phyloP scores from a whole-genome alignment of 768 basidiomycete genomes.

The Hortiboletus flavorubellus region DNA sequence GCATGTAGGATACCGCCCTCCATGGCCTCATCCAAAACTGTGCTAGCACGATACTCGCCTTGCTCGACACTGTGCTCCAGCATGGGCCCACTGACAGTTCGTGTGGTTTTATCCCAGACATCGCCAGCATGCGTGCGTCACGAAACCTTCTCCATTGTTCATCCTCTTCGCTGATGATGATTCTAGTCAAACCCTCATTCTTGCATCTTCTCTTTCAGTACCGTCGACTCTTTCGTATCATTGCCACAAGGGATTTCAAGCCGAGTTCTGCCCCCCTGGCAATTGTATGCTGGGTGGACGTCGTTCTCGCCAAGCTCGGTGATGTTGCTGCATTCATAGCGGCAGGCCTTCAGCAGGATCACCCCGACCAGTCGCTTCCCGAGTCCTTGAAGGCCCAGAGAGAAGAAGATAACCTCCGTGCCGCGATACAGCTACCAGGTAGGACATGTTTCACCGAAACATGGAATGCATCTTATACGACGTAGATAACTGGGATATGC shows the following conservation, averaged over 20 bases:
- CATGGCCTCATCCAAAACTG: slow-evolving; percentile 35
- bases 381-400: slow-evolving; percentile 38
- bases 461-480: slow-evolving; percentile 10
- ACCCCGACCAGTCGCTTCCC: slow-evolving; percentile 14
- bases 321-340: slow-evolving; percentile 34
- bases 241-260: slow-evolving; percentile 36
- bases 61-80: slow-evolving; percentile 27
- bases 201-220: slow-evolving; percentile 47
- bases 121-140: slow-evolving; percentile 23
- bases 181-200: slow-evolving; percentile 31
- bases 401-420: slow-evolving; percentile 51
- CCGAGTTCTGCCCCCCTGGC: slow-evolving; percentile 25
- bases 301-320: slow-evolving; percentile 52
- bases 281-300: slow-evolving; percentile 65
- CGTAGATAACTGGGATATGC: slow-evolving; percentile 52
- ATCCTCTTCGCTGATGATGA: not conserved
- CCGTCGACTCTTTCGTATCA: slow-evolving; percentile 45
- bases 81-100: slow-evolving; percentile 1
- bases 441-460: slow-evolving; percentile 3
- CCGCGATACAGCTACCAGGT: slow-evolving; percentile 71
- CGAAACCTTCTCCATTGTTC: not conserved
- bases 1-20: slow-evolving; percentile 30
- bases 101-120: slow-evolving; percentile 8
- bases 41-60: slow-evolving; percentile 31
- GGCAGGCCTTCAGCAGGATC: slow-evolving; percentile 16